Evolutionary conservation across 352 stramenopile species (phyloP).

Genomic region (Phytophthora kernoviae): DNA sequence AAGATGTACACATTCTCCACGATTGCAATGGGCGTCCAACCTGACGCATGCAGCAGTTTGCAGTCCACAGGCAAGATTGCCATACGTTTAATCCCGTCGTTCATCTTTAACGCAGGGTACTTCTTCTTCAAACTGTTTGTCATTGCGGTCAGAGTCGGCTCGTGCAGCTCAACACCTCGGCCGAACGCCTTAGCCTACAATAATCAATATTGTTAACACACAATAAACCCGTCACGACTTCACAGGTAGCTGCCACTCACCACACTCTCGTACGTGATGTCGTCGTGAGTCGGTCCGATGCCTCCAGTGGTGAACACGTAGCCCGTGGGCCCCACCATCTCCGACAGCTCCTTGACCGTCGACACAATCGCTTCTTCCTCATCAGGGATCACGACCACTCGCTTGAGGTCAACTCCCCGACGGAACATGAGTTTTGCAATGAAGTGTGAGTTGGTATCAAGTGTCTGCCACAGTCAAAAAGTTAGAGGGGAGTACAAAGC

Average conservation of each 20-base stretch:
- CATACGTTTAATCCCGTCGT: constrained; percentile 77
- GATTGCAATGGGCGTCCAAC: constrained; percentile 72
- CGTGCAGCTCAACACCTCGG: constrained; percentile 60
- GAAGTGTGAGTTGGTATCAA: constrained; percentile 88
- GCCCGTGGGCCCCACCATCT: constrained; percentile 67
- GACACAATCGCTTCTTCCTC: constrained; percentile 75
- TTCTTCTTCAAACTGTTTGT: constrained; percentile 62
- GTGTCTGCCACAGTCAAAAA: constrained; percentile 44
- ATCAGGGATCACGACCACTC: constrained; percentile 81
- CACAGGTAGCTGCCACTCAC: constrained; percentile 22
- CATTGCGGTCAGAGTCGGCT: constrained; percentile 63
- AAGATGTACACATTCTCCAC: constrained; percentile 85
- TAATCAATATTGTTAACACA: neutral
- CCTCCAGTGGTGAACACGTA: constrained; percentile 88
- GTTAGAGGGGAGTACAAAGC: no score
- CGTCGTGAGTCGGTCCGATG: constrained; percentile 86
- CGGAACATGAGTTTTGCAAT: constrained; percentile 83
- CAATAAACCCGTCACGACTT: neutral
- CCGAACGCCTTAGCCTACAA: constrained; percentile 68
- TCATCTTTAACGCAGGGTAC: constrained; percentile 57
- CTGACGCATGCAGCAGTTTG: constrained; percentile 49
- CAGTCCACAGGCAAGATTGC: constrained; percentile 59
- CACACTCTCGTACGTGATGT: constrained; percentile 89
- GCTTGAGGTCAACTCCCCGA: constrained; percentile 77
- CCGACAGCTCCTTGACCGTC: constrained; percentile 76